Percentiles rank a stretch among this genome's conserved stretches.
These are phyloP conservation scores for Quercus wislizeni DNA, from an alignment of 306 rosid genomes.

Conservation along the genomic window DNA sequence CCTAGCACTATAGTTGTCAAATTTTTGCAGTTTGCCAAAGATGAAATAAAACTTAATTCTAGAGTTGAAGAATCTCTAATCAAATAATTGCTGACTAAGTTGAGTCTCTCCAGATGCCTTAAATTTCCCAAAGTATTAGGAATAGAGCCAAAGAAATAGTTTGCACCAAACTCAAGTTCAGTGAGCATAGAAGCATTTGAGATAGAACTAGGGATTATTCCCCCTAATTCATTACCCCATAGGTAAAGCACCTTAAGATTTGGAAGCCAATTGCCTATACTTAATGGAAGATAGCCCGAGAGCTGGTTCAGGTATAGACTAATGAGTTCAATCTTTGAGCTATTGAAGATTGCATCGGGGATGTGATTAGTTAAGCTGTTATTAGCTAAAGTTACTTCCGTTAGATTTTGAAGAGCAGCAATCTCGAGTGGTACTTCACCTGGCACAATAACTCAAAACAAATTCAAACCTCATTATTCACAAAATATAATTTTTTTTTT, in stretches of 20 bases:
- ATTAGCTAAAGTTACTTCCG: background rate
- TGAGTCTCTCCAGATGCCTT: background rate
- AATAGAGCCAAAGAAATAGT: no score
- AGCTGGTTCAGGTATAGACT: background rate
- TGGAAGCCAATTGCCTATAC: background rate
- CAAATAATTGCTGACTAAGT: background rate
- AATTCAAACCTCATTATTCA: background rate
- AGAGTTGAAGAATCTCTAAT: rapidly evolving
- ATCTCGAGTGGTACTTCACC: background rate
- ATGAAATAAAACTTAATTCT: no score
- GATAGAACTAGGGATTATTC: no score
- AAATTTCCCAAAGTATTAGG: no score
- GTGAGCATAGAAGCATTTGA: no score
- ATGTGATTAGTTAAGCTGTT: background rate
- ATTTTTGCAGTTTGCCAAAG: rapidly evolving
- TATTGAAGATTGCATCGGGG: background rate
- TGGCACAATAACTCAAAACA: background rate
- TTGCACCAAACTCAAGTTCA: no score
- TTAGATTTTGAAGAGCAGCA: background rate
- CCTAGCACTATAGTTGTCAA: no score
- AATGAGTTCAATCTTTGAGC: background rate
- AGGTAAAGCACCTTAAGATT: background rate
- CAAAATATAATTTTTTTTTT: no score
- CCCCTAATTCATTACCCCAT: no score
- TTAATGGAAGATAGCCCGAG: background rate